Percentiles rank a stretch among this genome's conserved stretches.
phyloP scores from a whole-genome alignment of 768 basidiomycete species.

The Suillus luteus region DNA sequence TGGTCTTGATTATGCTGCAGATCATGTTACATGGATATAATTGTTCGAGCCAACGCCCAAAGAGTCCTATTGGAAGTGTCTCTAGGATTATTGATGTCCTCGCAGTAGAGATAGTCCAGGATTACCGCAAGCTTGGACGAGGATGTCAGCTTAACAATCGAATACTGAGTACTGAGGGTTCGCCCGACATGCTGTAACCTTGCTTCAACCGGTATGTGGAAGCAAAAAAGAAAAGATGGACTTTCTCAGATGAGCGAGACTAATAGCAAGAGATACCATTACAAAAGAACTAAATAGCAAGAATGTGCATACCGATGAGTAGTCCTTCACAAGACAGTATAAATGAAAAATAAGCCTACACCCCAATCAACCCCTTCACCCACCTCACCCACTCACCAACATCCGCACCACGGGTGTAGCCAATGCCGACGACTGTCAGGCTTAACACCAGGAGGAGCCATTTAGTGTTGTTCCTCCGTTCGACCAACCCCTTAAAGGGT shows the following conservation, averaged over 20 bases:
- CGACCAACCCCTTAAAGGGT: constrained; percentile 8
- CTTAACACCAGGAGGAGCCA: constrained; percentile 16
- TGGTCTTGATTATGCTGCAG: background rate
- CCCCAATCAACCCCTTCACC: constrained; percentile 11
- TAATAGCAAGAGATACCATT: background rate
- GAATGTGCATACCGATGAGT: background rate
- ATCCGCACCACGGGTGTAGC: constrained; percentile 12
- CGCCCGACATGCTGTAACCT: background rate
- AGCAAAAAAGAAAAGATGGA: background rate
- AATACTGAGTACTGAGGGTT: too few relatives aligned
- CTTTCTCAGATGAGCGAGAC: background rate
- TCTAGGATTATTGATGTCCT: background rate
- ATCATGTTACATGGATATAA: background rate
- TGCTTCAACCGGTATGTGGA: background rate
- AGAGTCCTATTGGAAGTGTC: background rate
- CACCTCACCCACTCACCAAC: background rate
- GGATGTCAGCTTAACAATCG: background rate
- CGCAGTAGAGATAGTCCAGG: background rate
- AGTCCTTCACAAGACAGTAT: background rate
- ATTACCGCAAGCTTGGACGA: background rate
- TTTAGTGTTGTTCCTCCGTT: background rate
- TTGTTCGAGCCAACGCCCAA: background rate
- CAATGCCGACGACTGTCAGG: constrained; percentile 13
- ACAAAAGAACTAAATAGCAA: background rate
- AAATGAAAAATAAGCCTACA: constrained; percentile 1